These are phyloP conservation scores for Rusavskia elegans DNA, from an alignment of 495 filamentous ascomycete species.

Conservation along the genomic window DNA sequence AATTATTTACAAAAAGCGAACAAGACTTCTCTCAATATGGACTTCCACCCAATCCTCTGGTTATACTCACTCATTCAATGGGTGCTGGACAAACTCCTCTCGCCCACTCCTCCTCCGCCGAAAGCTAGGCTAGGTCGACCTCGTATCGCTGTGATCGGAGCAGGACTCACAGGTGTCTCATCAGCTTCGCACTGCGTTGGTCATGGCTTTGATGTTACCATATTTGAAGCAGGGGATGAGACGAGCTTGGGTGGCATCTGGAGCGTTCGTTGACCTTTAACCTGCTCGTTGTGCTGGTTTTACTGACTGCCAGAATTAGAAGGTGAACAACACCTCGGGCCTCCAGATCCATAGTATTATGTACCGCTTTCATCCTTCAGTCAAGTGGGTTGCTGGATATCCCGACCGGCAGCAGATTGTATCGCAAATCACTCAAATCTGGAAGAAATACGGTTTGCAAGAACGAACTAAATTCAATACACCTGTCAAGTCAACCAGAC, in stretches of 20 bases:
- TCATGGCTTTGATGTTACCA: constrained; percentile 67
- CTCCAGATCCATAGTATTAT: constrained; percentile 75
- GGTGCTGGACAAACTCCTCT: constrained; percentile 47
- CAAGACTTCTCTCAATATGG: neutral
- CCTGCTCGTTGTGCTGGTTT: neutral
- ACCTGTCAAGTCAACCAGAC: constrained; percentile 47
- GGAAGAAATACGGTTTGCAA: constrained; percentile 61
- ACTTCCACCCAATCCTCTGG: constrained; percentile 6
- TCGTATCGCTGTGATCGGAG: constrained; percentile 67
- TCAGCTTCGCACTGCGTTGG: constrained; percentile 73
- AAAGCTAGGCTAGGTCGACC: constrained; percentile 33
- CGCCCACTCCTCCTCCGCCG: constrained; percentile 50
- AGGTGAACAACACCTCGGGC: constrained; percentile 68
- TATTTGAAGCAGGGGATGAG: constrained; percentile 57
- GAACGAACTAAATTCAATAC: constrained; percentile 56
- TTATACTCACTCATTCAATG: constrained; percentile 53
- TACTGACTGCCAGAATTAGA: constrained; percentile 23
- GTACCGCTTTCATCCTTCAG: constrained; percentile 77
- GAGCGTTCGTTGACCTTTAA: constrained; percentile 39
- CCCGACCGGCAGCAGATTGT: constrained; percentile 60
- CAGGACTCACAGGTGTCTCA: constrained; percentile 68
- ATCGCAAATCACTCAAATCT: constrained; percentile 50
- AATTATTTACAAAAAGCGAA: neutral
- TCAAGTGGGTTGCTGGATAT: constrained; percentile 58
- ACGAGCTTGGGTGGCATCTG: constrained; percentile 64